These are phyloP conservation scores for Hyparrhenia diplandra DNA, from an alignment of 176 grass and related monocot genomes.

Conservation along the genomic window DNA sequence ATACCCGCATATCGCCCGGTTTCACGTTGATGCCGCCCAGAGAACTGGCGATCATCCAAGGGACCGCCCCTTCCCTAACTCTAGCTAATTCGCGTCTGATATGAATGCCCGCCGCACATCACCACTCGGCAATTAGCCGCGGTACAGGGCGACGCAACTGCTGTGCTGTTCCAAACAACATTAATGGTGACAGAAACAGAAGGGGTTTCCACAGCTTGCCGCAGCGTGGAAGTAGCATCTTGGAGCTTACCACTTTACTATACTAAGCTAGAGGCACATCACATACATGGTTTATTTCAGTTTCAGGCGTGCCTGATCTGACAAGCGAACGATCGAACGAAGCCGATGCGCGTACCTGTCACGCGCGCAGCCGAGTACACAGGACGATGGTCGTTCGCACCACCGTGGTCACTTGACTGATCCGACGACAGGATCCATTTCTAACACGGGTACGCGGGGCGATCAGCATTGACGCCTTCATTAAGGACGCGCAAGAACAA, in stretches of 20 bases:
- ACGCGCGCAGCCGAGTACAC: no score
- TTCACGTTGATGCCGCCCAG: background rate
- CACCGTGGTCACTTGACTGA: no score
- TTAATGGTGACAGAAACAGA: background rate
- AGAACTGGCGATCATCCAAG: background rate
- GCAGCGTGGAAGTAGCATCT: background rate
- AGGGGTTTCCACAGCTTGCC: background rate
- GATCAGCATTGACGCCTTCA: no score
- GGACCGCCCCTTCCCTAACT: background rate
- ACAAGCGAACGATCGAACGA: background rate
- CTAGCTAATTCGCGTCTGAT: background rate
- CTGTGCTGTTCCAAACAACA: background rate
- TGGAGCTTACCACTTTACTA: background rate
- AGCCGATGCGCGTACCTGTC: background rate
- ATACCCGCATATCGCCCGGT: background rate
- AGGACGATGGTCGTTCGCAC: no score
- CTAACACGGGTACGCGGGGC: no score
- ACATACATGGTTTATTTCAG: background rate
- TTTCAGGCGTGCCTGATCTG: no score
- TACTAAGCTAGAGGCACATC: no score
- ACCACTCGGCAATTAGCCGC: constrained; percentile 1
- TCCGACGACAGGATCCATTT: no score
- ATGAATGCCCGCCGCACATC: constrained; percentile 34
- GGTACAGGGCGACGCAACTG: background rate
- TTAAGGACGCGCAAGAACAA: no score